phyloP scores from a whole-genome alignment of 2,329 filamentous ascomycete genomes.

The Aspergillus felis region DNA sequence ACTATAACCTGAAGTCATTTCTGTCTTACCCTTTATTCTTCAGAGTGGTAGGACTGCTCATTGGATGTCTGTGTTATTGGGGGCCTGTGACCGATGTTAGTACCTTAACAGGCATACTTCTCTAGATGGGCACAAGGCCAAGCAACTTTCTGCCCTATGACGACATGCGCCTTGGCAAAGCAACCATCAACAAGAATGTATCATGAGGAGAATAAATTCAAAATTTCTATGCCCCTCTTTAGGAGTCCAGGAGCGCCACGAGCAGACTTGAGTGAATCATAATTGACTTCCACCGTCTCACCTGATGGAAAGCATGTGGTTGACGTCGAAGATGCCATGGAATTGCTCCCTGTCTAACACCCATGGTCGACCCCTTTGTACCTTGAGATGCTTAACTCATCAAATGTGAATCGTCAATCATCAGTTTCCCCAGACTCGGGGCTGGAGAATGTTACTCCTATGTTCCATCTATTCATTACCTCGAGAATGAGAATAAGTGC shows the following conservation, averaged over 20 bases:
- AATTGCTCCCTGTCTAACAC: background rate
- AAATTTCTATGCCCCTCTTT: background rate
- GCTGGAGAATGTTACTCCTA: background rate
- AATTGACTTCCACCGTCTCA: no score
- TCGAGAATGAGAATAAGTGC: background rate
- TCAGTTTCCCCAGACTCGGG: background rate
- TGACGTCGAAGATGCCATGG: background rate
- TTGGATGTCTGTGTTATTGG: background rate
- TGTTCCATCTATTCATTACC: no score
- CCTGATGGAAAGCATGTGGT: no score
- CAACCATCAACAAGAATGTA: background rate
- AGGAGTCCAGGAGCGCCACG: no score
- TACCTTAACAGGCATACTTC: constrained; percentile 1
- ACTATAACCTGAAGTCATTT: background rate
- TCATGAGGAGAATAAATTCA: background rate
- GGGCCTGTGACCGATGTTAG: background rate
- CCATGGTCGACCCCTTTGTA: background rate
- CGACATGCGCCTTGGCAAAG: constrained; percentile 15
- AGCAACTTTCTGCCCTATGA: constrained; percentile 12
- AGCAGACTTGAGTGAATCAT: no score
- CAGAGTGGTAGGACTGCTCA: background rate
- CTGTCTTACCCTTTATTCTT: background rate
- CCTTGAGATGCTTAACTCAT: no score
- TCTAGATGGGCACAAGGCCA: constrained; percentile 11
- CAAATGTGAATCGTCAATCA: background rate